A percentile compares a stretch with the other conserved stretches of the same genome.
Conservation (phyloP, 208 protist genomes). For the Zelonia costaricensis region DNA sequence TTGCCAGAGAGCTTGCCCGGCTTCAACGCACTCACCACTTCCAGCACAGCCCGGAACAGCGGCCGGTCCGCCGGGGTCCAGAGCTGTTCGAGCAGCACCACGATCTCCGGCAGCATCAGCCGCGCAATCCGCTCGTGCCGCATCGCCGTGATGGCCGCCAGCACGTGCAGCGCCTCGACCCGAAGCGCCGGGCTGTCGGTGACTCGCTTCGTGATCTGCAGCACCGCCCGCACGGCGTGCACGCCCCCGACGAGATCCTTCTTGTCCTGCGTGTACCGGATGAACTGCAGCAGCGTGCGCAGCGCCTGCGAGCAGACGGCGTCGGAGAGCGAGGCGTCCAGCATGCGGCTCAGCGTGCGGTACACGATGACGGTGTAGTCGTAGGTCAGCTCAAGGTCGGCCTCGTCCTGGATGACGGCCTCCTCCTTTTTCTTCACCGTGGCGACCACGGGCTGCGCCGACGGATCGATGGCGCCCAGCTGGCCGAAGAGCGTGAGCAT, state of each 20-base stretch:
- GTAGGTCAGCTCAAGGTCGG: constrained; percentile 88
- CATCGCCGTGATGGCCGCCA: constrained; percentile 79
- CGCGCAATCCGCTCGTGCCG: constrained; percentile 86
- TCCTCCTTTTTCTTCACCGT: constrained; percentile 71
- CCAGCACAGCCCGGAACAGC: constrained; percentile 83
- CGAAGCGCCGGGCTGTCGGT: constrained; percentile 77
- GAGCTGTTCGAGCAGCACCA: constrained; percentile 87
- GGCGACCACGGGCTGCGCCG: constrained; percentile 45
- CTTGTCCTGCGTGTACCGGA: constrained; percentile 77
- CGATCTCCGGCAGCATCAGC: constrained; percentile 86
- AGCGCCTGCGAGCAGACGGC: constrained; percentile 82
- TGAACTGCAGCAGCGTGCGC: constrained; percentile 85
- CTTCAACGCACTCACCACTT: constrained; percentile 88
- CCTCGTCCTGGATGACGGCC: constrained; percentile 73
- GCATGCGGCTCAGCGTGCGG: constrained; percentile 85
- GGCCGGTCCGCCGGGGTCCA: constrained; percentile 81
- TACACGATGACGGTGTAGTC: constrained; percentile 93
- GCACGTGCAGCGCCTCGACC: constrained; percentile 84
- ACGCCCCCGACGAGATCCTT: constrained; percentile 83
- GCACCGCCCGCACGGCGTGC: constrained; percentile 78
- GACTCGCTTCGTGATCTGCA: constrained; percentile 77
- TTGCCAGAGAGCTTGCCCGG: constrained; percentile 89
- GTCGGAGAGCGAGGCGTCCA: constrained; percentile 83
- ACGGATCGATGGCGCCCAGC: constrained; percentile 83
- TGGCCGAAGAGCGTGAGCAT: constrained; percentile 89